Evolutionary conservation across 257 asterid genomes (phyloP).

Genomic region (Mentha longifolia): DNA sequence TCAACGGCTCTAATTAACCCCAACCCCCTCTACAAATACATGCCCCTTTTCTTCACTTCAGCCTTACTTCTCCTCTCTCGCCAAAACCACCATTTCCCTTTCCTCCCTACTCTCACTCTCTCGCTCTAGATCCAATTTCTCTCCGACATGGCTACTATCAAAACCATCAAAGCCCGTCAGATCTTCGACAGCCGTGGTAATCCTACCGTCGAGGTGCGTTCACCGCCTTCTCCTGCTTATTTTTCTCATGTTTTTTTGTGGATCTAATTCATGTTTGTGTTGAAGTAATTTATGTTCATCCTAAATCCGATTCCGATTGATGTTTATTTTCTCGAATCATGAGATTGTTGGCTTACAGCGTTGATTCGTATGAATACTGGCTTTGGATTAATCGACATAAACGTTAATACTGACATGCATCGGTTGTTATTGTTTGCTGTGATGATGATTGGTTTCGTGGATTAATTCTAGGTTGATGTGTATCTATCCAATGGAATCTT

Average conservation of each 20-base stretch:
- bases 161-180: constrained; percentile 86
- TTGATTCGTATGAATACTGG: neutral
- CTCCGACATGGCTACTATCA: constrained; percentile 67
- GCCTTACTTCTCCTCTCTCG: neutral
- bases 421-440: neutral
- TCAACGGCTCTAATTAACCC: constrained; percentile 57
- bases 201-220: constrained; percentile 88
- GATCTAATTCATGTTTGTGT: constrained; percentile 24
- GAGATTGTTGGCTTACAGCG: neutral
- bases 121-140: constrained; percentile 31
- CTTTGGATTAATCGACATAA: neutral
- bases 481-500: constrained; percentile 55
- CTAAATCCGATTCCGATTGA: constrained; percentile 9
- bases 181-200: constrained; percentile 97
- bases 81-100: neutral
- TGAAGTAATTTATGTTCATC: neutral
- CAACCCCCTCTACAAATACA: constrained; percentile 42
- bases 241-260: neutral
- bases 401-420: neutral
- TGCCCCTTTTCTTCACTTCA: neutral
- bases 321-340: neutral
- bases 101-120: neutral
- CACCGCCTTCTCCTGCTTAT: constrained; percentile 13
- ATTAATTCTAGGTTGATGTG: constrained; percentile 63
- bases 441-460: neutral